phyloP scores from a whole-genome alignment of 2,329 filamentous ascomycete species.

The Escovopsis weberi region DNA sequence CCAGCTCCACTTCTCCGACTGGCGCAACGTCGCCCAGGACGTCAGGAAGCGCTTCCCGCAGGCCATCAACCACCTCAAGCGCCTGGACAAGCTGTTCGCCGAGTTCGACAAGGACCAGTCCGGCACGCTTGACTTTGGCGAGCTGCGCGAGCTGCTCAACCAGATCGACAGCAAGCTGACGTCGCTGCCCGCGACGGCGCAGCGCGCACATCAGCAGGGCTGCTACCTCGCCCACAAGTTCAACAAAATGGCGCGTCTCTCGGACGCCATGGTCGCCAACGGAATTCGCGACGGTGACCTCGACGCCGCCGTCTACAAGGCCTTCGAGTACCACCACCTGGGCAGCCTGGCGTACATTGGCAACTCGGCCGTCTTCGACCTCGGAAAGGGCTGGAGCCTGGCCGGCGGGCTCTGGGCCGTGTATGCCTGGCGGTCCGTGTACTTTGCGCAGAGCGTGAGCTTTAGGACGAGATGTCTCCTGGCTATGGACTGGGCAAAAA shows the following conservation, averaged over 20 bases:
- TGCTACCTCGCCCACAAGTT: slow-evolving; percentile 86
- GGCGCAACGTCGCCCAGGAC: slow-evolving; percentile 68
- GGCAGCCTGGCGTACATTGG: slow-evolving; percentile 90
- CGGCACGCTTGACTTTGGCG: slow-evolving; percentile 86
- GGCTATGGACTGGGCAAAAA: slow-evolving; percentile 98
- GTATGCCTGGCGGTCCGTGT: slow-evolving; percentile 90
- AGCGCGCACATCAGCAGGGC: slow-evolving; percentile 92
- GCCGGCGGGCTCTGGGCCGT: slow-evolving; percentile 81
- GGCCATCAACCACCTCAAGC: slow-evolving; percentile 69
- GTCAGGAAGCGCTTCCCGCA: slow-evolving; percentile 88
- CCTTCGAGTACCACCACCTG: slow-evolving; percentile 87
- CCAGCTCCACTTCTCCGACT: slow-evolving; percentile 74
- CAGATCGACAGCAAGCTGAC: slow-evolving; percentile 95
- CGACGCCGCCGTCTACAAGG: slow-evolving; percentile 83
- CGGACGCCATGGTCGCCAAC: slow-evolving; percentile 63
- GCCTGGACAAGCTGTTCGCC: slow-evolving; percentile 80
- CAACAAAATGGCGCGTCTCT: slow-evolving; percentile 71
- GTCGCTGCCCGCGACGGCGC: slow-evolving; percentile 84
- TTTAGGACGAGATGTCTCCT: slow-evolving; percentile 75
- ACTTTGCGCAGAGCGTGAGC: slow-evolving; percentile 96
- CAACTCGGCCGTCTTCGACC: slow-evolving; percentile 90
- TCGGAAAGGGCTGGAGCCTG: slow-evolving; percentile 60
- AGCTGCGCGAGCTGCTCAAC: slow-evolving; percentile 72
- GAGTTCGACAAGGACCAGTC: slow-evolving; percentile 88
- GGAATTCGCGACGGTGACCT: slow-evolving; percentile 78